These are phyloP conservation scores for Citrullus colocynthis DNA, from an alignment of 306 rosid species.

Conservation along the genomic window DNA sequence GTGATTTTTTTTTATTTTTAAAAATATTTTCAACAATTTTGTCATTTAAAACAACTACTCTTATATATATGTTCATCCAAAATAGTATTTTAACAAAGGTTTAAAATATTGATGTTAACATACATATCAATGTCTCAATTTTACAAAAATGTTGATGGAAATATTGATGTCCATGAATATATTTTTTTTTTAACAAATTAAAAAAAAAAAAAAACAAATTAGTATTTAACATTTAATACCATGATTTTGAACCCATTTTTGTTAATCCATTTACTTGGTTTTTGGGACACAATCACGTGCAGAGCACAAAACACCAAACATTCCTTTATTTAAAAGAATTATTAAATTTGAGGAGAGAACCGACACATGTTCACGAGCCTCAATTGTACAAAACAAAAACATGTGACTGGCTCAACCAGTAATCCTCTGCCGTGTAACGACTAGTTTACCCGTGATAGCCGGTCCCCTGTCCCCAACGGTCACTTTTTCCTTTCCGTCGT, in stretches of 20 bases:
- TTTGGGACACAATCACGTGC: not conserved
- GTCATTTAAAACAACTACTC: too few species aligned
- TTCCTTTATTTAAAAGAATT: not conserved
- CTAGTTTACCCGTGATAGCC: constrained; percentile 36
- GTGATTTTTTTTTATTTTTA: too few species aligned
- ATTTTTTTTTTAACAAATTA: too few species aligned
- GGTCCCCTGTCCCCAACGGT: constrained; percentile 47
- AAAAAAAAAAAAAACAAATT: too few species aligned
- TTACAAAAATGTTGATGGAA: too few species aligned
- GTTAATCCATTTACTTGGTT: not conserved
- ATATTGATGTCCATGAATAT: too few species aligned
- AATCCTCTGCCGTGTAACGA: constrained; percentile 32
- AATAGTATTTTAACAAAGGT: too few species aligned
- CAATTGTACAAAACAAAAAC: not conserved
- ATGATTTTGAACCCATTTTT: not conserved
- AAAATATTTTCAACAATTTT: too few species aligned
- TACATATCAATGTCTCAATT: too few species aligned
- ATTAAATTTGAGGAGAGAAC: not conserved
- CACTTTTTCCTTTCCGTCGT: constrained; percentile 13
- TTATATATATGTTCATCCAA: too few species aligned
- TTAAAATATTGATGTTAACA: too few species aligned
- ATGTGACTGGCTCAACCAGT: constrained; percentile 15
- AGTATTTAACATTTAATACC: too few species aligned
- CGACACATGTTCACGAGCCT: not conserved
- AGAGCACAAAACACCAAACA: constrained; percentile 1